phyloP scores from a whole-genome alignment of 768 basidiomycete species.

The Xerocomellus intermedius region DNA sequence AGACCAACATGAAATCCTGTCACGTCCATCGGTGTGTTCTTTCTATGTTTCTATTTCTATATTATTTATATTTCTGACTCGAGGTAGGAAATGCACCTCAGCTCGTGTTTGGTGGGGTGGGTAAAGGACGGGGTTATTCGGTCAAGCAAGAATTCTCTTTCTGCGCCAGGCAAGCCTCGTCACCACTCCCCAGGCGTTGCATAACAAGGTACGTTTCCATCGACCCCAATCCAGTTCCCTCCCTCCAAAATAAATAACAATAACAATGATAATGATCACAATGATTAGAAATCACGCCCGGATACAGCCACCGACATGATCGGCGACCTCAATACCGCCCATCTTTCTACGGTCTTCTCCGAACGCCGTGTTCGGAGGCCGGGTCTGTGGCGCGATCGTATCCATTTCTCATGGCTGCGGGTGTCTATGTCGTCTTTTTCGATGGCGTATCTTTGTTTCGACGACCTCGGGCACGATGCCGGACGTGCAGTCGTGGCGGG shows the following conservation, averaged over 20 bases:
- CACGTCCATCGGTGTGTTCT: slow-evolving; percentile 44
- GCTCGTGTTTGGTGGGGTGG: slow-evolving; percentile 62
- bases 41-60: background rate
- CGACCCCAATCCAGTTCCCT: background rate
- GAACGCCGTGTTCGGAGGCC: slow-evolving; percentile 59
- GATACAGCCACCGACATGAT: slow-evolving; percentile 58
- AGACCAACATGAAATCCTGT: slow-evolving; percentile 66
- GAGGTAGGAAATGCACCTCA: slow-evolving; percentile 46
- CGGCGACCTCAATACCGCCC: slow-evolving; percentile 68
- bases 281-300: background rate
- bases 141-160: too few relatives aligned
- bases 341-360: slow-evolving; percentile 67
- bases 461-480: too few relatives aligned
- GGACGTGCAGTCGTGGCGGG: too few relatives aligned
- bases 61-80: background rate
- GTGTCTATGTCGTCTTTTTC: too few relatives aligned
- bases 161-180: slow-evolving; percentile 13
- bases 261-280: background rate
- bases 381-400: slow-evolving; percentile 52
- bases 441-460: too few relatives aligned
- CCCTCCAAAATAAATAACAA: background rate
- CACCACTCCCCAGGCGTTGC: slow-evolving; percentile 12
- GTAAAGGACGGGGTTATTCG: slow-evolving; percentile 41
- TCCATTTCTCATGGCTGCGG: too few relatives aligned
- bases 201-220: slow-evolving; percentile 18